phyloP scores from a whole-genome alignment of 768 basidiomycete species.

The Phlegmacium glaucopus region DNA sequence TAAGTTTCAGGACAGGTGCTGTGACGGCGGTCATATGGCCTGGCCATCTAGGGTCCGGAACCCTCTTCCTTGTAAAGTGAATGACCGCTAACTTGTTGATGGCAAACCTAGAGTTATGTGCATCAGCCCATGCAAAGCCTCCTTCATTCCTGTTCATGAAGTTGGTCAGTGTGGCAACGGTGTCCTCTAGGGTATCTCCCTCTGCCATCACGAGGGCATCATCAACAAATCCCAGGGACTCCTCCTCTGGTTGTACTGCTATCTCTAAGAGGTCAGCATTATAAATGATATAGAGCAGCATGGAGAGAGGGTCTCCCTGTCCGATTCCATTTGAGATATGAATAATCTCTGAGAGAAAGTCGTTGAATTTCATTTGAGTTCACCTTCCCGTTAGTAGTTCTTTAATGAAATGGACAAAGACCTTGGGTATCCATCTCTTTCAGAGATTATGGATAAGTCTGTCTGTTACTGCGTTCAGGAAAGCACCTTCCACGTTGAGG shows the following conservation, averaged over 20 bases:
- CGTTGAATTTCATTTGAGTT: no score
- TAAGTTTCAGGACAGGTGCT: no score
- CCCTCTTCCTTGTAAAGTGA: no score
- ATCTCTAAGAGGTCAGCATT: conserved; percentile 5
- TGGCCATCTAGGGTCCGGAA: no score
- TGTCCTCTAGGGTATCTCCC: background rate
- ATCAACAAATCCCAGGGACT: conserved; percentile 1
- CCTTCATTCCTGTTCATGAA: no score
- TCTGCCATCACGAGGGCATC: background rate
- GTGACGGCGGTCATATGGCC: no score
- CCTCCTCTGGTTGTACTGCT: background rate
- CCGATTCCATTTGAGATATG: conserved; percentile 4
- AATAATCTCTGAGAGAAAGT: no score
- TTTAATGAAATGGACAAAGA: background rate
- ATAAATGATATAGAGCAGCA: conserved; percentile 7
- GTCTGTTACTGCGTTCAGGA: conserved; percentile 9
- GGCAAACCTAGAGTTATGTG: no score
- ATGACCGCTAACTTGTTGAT: no score
- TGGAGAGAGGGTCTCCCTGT: conserved; percentile 11
- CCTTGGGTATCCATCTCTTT: background rate
- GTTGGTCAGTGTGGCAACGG: no score
- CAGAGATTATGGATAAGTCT: conserved; percentile 6
- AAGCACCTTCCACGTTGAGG: conserved; percentile 10
- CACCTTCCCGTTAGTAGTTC: background rate
- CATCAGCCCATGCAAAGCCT: no score